These are phyloP conservation scores for Candida nanaspora DNA, from an alignment of 805 yeast species.

Conservation along the genomic window DNA sequence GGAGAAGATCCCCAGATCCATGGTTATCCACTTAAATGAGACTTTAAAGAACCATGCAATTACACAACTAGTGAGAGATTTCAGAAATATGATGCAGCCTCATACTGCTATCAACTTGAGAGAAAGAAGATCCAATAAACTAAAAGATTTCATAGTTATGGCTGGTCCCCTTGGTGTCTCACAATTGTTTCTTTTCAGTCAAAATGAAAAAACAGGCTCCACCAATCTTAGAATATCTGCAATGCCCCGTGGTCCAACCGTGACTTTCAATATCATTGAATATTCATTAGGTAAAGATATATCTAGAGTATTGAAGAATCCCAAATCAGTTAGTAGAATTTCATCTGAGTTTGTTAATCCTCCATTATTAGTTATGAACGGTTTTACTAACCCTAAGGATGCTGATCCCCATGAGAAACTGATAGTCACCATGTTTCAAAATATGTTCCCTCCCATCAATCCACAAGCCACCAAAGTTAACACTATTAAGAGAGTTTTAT, in stretches of 20 bases:
- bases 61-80: constrained; percentile 78
- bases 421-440: constrained; percentile 84
- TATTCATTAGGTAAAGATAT: constrained; percentile 84
- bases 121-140: constrained; percentile 80
- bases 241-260: constrained; percentile 92
- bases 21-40: constrained; percentile 83
- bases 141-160: constrained; percentile 96
- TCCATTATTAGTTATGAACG: constrained; percentile 87
- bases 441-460: constrained; percentile 90
- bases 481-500: constrained; percentile 75
- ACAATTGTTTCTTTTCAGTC: constrained; percentile 82
- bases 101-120: constrained; percentile 86
- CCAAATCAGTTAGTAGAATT: constrained; percentile 69
- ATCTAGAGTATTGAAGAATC: constrained; percentile 57
- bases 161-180: constrained; percentile 94
- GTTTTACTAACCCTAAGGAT: constrained; percentile 66
- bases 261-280: constrained; percentile 68
- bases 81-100: constrained; percentile 90
- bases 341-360: constrained; percentile 63
- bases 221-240: constrained; percentile 78
- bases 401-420: constrained; percentile 71
- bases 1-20: constrained; percentile 78
- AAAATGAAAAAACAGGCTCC: constrained; percentile 67
- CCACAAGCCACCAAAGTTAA: constrained; percentile 73
- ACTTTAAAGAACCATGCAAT: constrained; percentile 74